Base-by-base conservation (phyloP, 805 yeast species). In the Candida dajiaensis region DNA sequence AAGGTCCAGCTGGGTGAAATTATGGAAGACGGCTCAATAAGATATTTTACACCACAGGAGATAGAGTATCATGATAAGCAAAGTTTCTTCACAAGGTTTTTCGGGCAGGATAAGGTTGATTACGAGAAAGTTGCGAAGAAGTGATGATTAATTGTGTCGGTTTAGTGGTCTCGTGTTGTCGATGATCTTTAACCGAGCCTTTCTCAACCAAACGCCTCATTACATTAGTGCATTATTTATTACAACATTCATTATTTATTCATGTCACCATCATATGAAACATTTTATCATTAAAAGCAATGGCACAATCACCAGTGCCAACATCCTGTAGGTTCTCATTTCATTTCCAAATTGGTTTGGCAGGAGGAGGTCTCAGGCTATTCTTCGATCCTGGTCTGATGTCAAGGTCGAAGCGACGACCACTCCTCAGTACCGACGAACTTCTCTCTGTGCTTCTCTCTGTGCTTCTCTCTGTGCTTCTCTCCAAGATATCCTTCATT, bases 91-190 rank as follows among this genome's bases (percentile, higher is more conserved):
- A 55, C 60, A 1, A 39, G 21, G 46, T 20, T 56, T 18, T 57
- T 57, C 35, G 62, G 62, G 1, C 47, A 50, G 28, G 62, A 57
- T 44, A 57, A 47, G 23, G 58, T 57, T n/a, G 54, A 57, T 25
- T 57, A 57, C 43, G 44, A 44, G 21, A 44, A 44, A 3, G 46
- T 40, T 25, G 51, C 43, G 3, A 46, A 48, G 41, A 50, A 50
- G 38, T 28, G 44, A 33, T 36, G 38, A 31, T 31, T 16, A 5
- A 22, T 22, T 22, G 23, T n/a, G n/a, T n/a, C n/a, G n/a, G n/a
- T n/a, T n/a, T n/a, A n/a, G n/a, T n/a, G n/a, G n/a, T n/a, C n/a
- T n/a, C n/a, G n/a, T n/a, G n/a, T n/a, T n/a, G n/a, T n/a, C n/a
- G n/a, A n/a, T n/a, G n/a, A n/a, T n/a, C n/a, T n/a, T n/a, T n/a